Evolutionary conservation across 2,329 filamentous ascomycete genomes (phyloP), one percentile per base, ranked within the genome.

Genomic region (Tricladium varicosporioides): DNA sequence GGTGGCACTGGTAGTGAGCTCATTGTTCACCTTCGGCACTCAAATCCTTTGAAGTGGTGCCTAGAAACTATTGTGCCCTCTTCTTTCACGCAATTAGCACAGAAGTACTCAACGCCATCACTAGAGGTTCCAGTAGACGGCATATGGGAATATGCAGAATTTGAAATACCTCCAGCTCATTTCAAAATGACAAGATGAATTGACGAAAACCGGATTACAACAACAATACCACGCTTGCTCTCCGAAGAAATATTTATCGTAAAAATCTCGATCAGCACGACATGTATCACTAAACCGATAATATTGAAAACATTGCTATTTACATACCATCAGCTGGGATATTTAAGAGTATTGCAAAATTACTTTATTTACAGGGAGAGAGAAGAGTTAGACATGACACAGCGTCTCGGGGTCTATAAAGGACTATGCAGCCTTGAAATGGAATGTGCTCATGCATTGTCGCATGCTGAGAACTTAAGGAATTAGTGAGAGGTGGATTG

Each of bases 1-100:
- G 65, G 65, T 65, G 52, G 48, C 59, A 54, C 2, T 15, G 19
- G 50, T 18, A 51, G 58, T 18, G 54, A 60, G 40, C 18, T 42
- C 11, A 49, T 55, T 19, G 40, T 58, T 11, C 49, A 33, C 16
- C n/a, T 58, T n/a, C 56, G 56, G 1, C 52, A 32, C 15, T 54
- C 22, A 14, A 43, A 40, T 14, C 45, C 43, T 15, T 48, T 33
- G 9, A 19, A 49, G 13, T 58, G 56, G 56, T 48, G 19, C 44
- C 7, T 19, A 0, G 48, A 55, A 18, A 49, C 36, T n/a, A 44
- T 54, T 11, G 36, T 48, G 5, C 48, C 48, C 11, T 50, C 32
- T 4, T 5, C 51, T 18, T 55, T 55, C 36, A 48, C 52, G 13
- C 49, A 55, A 10, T 14, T 57, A 18, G 51, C 36, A 46, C 48